phyloP scores from a whole-genome alignment of 1,284 basidiomycete genomes.

The Malassezia globosa region DNA sequence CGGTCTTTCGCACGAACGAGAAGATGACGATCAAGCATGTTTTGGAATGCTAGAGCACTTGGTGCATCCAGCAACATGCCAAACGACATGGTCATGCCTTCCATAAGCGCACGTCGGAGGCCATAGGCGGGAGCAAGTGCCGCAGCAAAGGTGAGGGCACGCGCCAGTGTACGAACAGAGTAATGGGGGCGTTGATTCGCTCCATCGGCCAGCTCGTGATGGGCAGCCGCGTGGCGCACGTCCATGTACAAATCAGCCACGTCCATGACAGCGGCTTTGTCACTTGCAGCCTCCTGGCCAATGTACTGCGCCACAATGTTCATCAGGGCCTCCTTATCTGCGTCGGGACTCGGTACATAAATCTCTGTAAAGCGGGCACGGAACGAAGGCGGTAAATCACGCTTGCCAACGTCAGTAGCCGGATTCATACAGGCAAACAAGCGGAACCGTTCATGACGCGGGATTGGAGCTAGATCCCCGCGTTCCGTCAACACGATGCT shows the following conservation, averaged over 20 bases:
- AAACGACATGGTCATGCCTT: slow-evolving; percentile 94
- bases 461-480: slow-evolving; percentile 78
- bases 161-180: slow-evolving; percentile 88
- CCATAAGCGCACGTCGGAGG: slow-evolving; percentile 72
- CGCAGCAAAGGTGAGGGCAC: slow-evolving; percentile 80
- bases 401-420: slow-evolving; percentile 96
- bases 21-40: slow-evolving; percentile 53
- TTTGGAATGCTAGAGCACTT: slow-evolving; percentile 66
- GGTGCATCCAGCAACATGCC: slow-evolving; percentile 77
- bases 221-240: slow-evolving; percentile 67
- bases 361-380: slow-evolving; percentile 89
- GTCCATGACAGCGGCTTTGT: slow-evolving; percentile 77
- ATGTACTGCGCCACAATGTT: slow-evolving; percentile 84
- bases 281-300: slow-evolving; percentile 67
- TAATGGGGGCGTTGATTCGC: slow-evolving; percentile 90
- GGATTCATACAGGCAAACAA: slow-evolving; percentile 99
- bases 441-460: slow-evolving; percentile 86
- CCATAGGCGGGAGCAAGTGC: slow-evolving; percentile 70
- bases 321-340: slow-evolving; percentile 78
- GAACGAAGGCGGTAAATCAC: slow-evolving; percentile 81
- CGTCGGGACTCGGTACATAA: slow-evolving; percentile 83
- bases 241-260: slow-evolving; percentile 79
- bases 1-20: slow-evolving; percentile 68
- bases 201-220: slow-evolving; percentile 81
- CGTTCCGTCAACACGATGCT: slow-evolving; percentile 89